Evolutionary conservation across 2,329 filamentous ascomycete species (phyloP).

Genomic region (Endoconidiophora polonica): DNA sequence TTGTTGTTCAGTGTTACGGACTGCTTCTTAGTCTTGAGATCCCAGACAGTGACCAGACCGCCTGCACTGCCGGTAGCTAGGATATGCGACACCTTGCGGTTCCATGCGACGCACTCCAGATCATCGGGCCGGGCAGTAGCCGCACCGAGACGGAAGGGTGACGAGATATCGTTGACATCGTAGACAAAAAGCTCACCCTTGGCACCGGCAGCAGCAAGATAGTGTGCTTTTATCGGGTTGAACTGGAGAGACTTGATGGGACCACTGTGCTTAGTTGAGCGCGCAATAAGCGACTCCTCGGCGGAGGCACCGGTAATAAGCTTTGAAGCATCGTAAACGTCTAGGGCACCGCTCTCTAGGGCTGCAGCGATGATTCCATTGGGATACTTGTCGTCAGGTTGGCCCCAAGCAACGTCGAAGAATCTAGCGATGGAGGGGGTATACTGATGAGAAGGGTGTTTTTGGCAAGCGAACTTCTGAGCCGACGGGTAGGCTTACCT

Average conservation of each 20-base stretch:
- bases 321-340: constrained; percentile 78
- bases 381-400: constrained; percentile 59
- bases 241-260: constrained; percentile 92
- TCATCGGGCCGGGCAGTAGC: constrained; percentile 81
- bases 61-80: constrained; percentile 83
- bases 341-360: constrained; percentile 82
- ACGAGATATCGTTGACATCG: constrained; percentile 77
- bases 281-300: constrained; percentile 61
- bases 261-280: constrained; percentile 78
- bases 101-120: constrained; percentile 94
- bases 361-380: constrained; percentile 87
- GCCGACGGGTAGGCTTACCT: constrained; percentile 42
- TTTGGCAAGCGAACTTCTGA: too few relatives aligned
- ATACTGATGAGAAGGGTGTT: not conserved
- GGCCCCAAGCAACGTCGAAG: constrained; percentile 91
- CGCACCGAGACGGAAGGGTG: constrained; percentile 77
- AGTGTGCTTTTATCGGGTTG: constrained; percentile 80
- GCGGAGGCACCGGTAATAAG: constrained; percentile 34
- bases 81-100: constrained; percentile 93
- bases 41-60: constrained; percentile 96
- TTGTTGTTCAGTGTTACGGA: constrained; percentile 91
- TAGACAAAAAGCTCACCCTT: constrained; percentile 96
- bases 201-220: constrained; percentile 79
- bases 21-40: constrained; percentile 94
- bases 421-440: constrained; percentile 42